phyloP scores from a whole-genome alignment of 371 early-diverging fungal species.

The Rhizopus stolonifer region DNA sequence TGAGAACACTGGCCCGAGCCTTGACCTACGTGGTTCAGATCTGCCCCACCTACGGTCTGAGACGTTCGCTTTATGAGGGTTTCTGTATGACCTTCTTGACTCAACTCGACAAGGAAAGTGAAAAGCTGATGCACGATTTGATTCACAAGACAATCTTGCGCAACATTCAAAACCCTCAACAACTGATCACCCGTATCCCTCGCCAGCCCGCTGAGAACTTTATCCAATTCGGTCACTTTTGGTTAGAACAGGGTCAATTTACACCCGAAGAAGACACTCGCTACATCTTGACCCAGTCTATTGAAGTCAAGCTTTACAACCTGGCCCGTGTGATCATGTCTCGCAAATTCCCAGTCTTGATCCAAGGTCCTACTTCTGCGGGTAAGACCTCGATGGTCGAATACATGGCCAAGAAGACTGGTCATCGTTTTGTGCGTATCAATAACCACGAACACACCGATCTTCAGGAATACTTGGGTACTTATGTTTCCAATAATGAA shows the following conservation, averaged over 20 bases:
- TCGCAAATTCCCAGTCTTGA: conserved; percentile 92
- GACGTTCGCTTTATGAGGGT: conserved; percentile 89
- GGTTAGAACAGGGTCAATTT: conserved; percentile 77
- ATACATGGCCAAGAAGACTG: conserved; percentile 92
- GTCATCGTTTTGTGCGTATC: conserved; percentile 96
- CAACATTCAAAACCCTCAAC: conserved; percentile 61
- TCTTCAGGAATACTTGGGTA: conserved; percentile 97
- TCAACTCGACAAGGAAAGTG: conserved; percentile 78
- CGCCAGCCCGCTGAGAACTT: conserved; percentile 63
- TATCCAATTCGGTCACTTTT: conserved; percentile 84
- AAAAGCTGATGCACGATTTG: conserved; percentile 55
- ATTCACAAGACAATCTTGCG: conserved; percentile 67
- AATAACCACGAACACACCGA: conserved; percentile 99
- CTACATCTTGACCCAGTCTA: conserved; percentile 92
- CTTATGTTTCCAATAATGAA: conserved; percentile 79
- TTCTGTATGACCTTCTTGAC: conserved; percentile 95
- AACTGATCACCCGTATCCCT: conserved; percentile 65
- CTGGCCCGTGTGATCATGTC: conserved; percentile 94
- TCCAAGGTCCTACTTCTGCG: conserved; percentile 99
- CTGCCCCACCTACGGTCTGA: conserved; percentile 71
- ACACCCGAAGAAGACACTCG: conserved; percentile 48
- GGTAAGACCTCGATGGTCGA: conserved; percentile 99
- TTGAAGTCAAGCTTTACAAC: conserved; percentile 80
- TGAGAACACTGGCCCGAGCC: conserved; percentile 93
- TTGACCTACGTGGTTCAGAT: conserved; percentile 81